These are phyloP conservation scores for Hypomontagnella monticulosa DNA, from an alignment of 495 filamentous ascomycete species.

Conservation along the genomic window DNA sequence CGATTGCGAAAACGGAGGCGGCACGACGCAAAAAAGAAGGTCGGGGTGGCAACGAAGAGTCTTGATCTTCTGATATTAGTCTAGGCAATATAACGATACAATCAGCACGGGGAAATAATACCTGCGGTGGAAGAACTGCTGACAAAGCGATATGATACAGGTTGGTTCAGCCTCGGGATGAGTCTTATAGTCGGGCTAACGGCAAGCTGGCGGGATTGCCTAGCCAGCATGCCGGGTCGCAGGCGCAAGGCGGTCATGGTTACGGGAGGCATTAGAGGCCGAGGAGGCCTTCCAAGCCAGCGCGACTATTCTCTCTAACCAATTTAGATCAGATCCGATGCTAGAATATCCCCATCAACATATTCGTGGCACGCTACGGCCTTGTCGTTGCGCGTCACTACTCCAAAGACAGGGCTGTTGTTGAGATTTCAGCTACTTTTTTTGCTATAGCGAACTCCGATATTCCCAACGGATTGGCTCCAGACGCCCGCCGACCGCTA, in stretches of 20 bases:
- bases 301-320: slow-evolving; percentile 12
- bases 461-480: slow-evolving; percentile 33
- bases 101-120: slow-evolving; percentile 15
- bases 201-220: slow-evolving; percentile 22
- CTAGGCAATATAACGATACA: background rate
- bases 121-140: slow-evolving; percentile 38
- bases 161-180: slow-evolving; percentile 15
- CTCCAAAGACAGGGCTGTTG: slow-evolving; percentile 8
- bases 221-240: slow-evolving; percentile 24
- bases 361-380: slow-evolving; percentile 2
- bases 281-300: slow-evolving; percentile 14
- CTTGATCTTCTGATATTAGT: slow-evolving; percentile 13
- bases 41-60: background rate
- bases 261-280: slow-evolving; percentile 17
- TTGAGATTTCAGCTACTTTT: slow-evolving; percentile 9
- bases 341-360: slow-evolving; percentile 12
- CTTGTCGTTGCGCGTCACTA: background rate
- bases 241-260: slow-evolving; percentile 30
- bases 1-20: slow-evolving; percentile 45
- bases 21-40: slow-evolving; percentile 40
- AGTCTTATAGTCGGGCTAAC: slow-evolving; percentile 33
- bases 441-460: slow-evolving; percentile 8
- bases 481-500: slow-evolving; percentile 18
- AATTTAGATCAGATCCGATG: slow-evolving; percentile 15
- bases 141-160: slow-evolving; percentile 27